Base-by-base conservation (phyloP, 192 early-diverging fungal species). In the Backusella liffmaniae region DNA sequence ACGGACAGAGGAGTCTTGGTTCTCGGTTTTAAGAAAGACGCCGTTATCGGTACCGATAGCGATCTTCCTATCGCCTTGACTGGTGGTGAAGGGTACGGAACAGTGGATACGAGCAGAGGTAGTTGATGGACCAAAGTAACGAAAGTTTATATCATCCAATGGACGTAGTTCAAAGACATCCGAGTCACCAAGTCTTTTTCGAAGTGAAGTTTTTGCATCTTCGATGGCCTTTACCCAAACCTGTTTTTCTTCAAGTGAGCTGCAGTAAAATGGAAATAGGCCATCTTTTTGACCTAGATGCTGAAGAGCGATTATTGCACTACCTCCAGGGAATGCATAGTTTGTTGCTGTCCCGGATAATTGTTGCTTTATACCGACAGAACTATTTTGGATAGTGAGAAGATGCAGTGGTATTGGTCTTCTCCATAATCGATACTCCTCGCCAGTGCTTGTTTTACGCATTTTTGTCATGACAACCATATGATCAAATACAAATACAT, bases 401-500 rank as follows among this genome's bases (percentile, higher is more conserved):
- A 95, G 79, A 76, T 94, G 91, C 49, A 96, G 80, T 41, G 93
- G 94, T 21, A 97, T 92, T 6, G 94, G 95, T 73, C 89, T 88
- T 83, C 88, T 77, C 80, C 80, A 81, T 0, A 93, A 83, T 39
- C 87, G 86, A 74, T 86, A 91, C 70, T 90, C 89, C 39, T 89
- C 90, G 13, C 83, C 83, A 59, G 85, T 83, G 37, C 83, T 85
- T 12, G 80, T 85, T 79, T 91, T 95, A 49, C 80, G 67, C 67
- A 84, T 80, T 74, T 91, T 93, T 72, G 92, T 88, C 88, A 94
- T 86, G 29, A 95, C 79, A 13, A 95, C 72, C 74, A 93, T 87
- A 85, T 98, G 94, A 81, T 99, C 97, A 70, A 99, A 93, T 51
- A 98, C 79, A 80, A 95, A 94, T 18, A 95, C 90, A 56, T 88